Conservation (phyloP, 2,329 filamentous ascomycete species). For the Rutstroemia sp. region DNA sequence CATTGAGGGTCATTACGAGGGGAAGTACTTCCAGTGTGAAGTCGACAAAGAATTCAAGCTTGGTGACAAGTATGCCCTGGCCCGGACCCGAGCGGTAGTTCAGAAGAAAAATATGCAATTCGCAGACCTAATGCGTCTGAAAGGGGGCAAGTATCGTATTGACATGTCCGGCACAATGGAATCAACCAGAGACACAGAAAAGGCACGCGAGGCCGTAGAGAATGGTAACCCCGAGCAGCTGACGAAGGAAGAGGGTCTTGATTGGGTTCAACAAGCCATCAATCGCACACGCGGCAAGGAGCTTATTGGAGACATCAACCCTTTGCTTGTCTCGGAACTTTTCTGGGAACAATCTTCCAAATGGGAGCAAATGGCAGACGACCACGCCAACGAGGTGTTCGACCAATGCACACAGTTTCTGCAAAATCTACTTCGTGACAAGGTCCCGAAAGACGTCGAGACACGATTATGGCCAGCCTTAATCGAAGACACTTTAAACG, state of each 20-base stretch:
- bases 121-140: constrained; percentile 17
- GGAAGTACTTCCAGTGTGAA: constrained; percentile 21
- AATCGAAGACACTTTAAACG: neutral
- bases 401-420: constrained; percentile 12
- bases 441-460: constrained; percentile 4
- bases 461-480: constrained; percentile 3
- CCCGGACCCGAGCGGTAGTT: constrained; percentile 25
- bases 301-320: constrained; percentile 34
- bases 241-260: constrained; percentile 17
- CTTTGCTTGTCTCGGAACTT: constrained; percentile 33
- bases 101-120: constrained; percentile 28
- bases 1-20: constrained; percentile 30
- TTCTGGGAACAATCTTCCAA: constrained; percentile 33
- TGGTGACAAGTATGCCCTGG: constrained; percentile 11
- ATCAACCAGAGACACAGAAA: neutral
- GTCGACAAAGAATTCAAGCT: constrained; percentile 14
- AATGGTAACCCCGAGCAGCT: constrained; percentile 16
- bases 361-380: constrained; percentile 29
- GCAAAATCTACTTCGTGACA: neutral
- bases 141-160: constrained; percentile 28
- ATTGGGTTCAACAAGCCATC: constrained; percentile 21
- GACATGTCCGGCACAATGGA: too few relatives aligned
- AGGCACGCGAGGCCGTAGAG: neutral
- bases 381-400: constrained; percentile 17
- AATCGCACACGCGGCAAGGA: constrained; percentile 28